These are phyloP conservation scores for Ogataea pignaliae DNA, from an alignment of 805 yeast species.

Conservation along the genomic window DNA sequence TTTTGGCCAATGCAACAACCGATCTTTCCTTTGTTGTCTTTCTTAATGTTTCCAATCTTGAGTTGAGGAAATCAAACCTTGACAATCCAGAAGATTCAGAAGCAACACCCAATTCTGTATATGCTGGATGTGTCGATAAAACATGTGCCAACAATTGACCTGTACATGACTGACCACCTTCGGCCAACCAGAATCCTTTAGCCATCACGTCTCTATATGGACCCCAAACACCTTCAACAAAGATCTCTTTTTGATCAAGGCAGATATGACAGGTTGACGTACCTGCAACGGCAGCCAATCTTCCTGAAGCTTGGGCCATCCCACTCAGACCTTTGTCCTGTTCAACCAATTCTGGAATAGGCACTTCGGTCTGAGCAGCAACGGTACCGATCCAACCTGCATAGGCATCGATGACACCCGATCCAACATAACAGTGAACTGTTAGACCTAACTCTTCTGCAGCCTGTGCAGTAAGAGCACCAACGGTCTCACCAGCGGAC, in stretches of 20 bases:
- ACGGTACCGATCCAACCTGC: conserved; percentile 99
- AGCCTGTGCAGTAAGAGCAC: conserved; percentile 57
- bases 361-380: conserved; percentile 74
- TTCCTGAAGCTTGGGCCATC: conserved; percentile 64
- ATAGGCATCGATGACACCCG: conserved; percentile 96
- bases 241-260: conserved; percentile 76
- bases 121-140: conserved; percentile 84
- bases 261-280: conserved; percentile 96
- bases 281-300: conserved; percentile 97
- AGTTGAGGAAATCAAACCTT: conserved; percentile 79
- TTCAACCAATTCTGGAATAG: conserved; percentile 46
- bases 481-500: conserved; percentile 88
- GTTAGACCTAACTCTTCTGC: conserved; percentile 85
- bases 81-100: conserved; percentile 69
- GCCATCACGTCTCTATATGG: conserved; percentile 93
- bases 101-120: conserved; percentile 58
- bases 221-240: conserved; percentile 98
- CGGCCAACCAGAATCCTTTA: conserved; percentile 91
- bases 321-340: conserved; percentile 42
- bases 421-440: conserved; percentile 76
- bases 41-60: conserved; percentile 63
- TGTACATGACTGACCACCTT: conserved; percentile 98
- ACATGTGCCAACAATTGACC: conserved; percentile 92
- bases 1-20: conserved; percentile 75
- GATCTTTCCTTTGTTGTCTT: conserved; percentile 56